These are phyloP conservation scores for Tulasnella calospora DNA, from an alignment of 768 basidiomycete species.

Conservation along the genomic window DNA sequence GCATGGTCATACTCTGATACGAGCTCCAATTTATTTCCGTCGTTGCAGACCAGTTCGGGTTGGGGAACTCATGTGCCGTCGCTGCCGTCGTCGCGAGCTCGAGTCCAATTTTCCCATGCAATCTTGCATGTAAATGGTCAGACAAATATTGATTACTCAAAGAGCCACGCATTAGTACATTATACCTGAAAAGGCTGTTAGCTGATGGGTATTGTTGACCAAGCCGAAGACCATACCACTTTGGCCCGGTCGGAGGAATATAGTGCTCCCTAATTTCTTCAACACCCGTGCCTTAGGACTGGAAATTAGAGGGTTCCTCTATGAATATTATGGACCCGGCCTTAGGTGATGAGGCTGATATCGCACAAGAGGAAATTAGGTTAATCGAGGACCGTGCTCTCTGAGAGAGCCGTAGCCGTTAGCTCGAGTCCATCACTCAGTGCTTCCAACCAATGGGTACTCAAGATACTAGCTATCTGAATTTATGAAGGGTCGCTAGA, in stretches of 20 bases:
- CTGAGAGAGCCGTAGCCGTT: too few species aligned
- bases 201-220: neutral
- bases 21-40: neutral
- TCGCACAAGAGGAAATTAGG: too few species aligned
- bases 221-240: neutral
- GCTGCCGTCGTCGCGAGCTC: neutral
- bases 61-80: neutral
- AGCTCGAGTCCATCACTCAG: too few species aligned
- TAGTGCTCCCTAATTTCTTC: neutral
- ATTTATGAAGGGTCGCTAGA: too few species aligned
- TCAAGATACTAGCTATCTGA: too few species aligned
- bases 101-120: neutral
- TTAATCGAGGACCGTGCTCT: too few species aligned
- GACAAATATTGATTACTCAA: neutral
- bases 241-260: conserved; percentile 2
- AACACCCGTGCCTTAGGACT: neutral
- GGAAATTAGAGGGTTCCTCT: neutral
- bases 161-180: neutral
- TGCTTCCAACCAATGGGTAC: too few species aligned
- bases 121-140: neutral
- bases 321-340: too few species aligned
- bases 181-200: neutral
- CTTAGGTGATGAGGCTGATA: too few species aligned
- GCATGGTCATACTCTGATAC: neutral
- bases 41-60: neutral